phyloP scores from a whole-genome alignment of 768 basidiomycete species.

The Rickenella mellea region DNA sequence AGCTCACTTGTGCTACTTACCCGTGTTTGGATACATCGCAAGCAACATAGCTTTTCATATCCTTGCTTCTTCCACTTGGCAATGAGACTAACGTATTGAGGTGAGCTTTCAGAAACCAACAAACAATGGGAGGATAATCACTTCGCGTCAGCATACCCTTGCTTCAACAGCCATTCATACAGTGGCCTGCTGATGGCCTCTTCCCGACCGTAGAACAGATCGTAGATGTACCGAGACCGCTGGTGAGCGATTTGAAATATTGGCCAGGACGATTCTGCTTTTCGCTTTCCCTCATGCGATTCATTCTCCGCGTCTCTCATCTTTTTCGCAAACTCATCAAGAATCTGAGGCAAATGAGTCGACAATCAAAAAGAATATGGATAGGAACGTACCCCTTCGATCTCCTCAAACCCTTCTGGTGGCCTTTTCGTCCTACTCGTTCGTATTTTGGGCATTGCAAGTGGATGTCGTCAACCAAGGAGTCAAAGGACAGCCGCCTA shows the following conservation, averaged over 20 bases:
- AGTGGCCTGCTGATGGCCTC: constrained; percentile 89
- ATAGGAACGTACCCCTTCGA: constrained; percentile 51
- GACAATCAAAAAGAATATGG: background rate
- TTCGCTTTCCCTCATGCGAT: constrained; percentile 96
- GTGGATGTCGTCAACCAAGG: too few relatives aligned
- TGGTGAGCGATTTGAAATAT: constrained; percentile 98
- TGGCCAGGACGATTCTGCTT: constrained; percentile 88
- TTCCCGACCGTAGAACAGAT: constrained; percentile 89
- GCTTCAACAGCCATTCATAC: constrained; percentile 96
- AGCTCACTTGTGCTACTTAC: constrained; percentile 27
- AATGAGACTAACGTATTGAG: constrained; percentile 53
- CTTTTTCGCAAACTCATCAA: constrained; percentile 98
- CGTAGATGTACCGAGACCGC: constrained; percentile 93
- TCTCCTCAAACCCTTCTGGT: constrained; percentile 94
- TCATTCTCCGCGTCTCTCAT: constrained; percentile 99
- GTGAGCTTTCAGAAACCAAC: background rate
- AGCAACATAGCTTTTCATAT: constrained; percentile 96
- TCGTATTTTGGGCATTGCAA: constrained; percentile 82
- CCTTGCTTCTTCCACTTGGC: constrained; percentile 99
- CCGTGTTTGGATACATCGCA: constrained; percentile 92
- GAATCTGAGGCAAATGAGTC: constrained; percentile 43
- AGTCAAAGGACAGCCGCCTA: too few relatives aligned
- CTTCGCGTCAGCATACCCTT: constrained; percentile 96
- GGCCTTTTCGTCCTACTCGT: constrained; percentile 90
- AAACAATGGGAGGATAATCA: constrained; percentile 29